Conservation (phyloP, 108 stramenopile species). For the Conticribra guillardii region DNA sequence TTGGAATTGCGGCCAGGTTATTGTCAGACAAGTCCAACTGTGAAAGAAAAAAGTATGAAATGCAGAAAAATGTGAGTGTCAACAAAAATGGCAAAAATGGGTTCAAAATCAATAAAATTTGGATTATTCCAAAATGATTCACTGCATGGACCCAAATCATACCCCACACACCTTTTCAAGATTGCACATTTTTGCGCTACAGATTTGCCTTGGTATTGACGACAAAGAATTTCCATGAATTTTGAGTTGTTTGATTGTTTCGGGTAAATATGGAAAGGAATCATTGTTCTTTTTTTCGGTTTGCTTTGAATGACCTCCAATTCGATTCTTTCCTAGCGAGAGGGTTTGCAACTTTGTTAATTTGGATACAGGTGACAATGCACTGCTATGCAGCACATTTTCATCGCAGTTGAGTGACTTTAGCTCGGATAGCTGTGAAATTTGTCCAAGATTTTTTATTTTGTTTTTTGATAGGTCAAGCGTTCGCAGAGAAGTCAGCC, state of each 20-base stretch:
- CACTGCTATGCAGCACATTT: slow-evolving; percentile 60
- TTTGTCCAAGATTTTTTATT: slow-evolving; percentile 48
- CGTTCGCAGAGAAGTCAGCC: slow-evolving; percentile 67
- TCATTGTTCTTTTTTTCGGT: too few relatives aligned
- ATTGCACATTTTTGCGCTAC: not conserved
- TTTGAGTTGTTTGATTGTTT: slow-evolving; percentile 66
- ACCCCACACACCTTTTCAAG: slow-evolving; percentile 6
- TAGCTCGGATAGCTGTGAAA: slow-evolving; percentile 61
- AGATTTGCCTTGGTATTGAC: slow-evolving; percentile 53
- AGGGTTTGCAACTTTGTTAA: slow-evolving; percentile 77
- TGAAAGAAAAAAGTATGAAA: slow-evolving; percentile 45
- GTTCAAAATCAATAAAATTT: too few relatives aligned
- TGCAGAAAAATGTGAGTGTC: slow-evolving; percentile 7
- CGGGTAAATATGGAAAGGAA: slow-evolving; percentile 54
- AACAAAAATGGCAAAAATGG: not conserved
- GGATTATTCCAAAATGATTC: too few relatives aligned
- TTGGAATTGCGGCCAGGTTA: slow-evolving; percentile 64
- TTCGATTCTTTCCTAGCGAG: slow-evolving; percentile 62
- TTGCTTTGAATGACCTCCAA: slow-evolving; percentile 52
- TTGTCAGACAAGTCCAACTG: slow-evolving; percentile 77
- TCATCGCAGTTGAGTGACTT: slow-evolving; percentile 82
- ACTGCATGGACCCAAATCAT: not conserved
- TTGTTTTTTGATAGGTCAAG: slow-evolving; percentile 83
- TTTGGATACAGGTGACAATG: slow-evolving; percentile 54
- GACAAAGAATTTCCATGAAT: slow-evolving; percentile 61